Evolutionary conservation across 2,329 filamentous ascomycete genomes (phyloP), one percentile per base, ranked within the genome.

Genomic region (Penicillium janthinellum): DNA sequence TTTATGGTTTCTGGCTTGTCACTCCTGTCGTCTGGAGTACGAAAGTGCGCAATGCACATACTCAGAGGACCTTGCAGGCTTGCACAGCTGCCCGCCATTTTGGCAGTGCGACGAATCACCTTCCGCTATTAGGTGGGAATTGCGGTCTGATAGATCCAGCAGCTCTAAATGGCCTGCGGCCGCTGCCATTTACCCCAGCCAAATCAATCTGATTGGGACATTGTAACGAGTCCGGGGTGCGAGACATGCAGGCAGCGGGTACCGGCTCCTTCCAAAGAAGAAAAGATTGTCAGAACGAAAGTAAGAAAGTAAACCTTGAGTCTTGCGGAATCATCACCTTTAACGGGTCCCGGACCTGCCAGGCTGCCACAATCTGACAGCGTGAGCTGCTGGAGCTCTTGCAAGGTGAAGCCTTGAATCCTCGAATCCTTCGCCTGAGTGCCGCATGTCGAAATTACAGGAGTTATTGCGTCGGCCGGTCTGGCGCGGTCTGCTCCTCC

Each of bases 131-230:
- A n/a, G 20, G 34, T 22, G 28, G 51, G 15, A 62, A 56, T 59
- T 61, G 53, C 59, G 58, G 62, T 61, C 66, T 65, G 62, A 66
- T 66, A 67, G 58, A 65, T 65, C 61, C 53, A 61, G 34, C 22
- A 22, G 4, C 47, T 44, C 41, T 68, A 49, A 66, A 54, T 67
- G 64, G 66, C 59, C 50, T 12, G n/a, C 4, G 52, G 63, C 61
- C 63, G 58, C 57, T 57, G 54, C 39, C 20, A 54, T 45, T 59
- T 58, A 60, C 59, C 34, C 45, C 28, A 47, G 44, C 31, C 22
- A 31, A 14, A 28, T 28, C 44, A 14, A 10, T 31, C 44, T 15
- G 22, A 47, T 47, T 47, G 44, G 44, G 31, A 10, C 15, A 8
- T 31, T n/a, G 3, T 22, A 47, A 31, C 28, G 28, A 51, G 57